Evolutionary conservation across 106 monocot genomes (phyloP).

Genomic region (Dioscorea dumetorum): DNA sequence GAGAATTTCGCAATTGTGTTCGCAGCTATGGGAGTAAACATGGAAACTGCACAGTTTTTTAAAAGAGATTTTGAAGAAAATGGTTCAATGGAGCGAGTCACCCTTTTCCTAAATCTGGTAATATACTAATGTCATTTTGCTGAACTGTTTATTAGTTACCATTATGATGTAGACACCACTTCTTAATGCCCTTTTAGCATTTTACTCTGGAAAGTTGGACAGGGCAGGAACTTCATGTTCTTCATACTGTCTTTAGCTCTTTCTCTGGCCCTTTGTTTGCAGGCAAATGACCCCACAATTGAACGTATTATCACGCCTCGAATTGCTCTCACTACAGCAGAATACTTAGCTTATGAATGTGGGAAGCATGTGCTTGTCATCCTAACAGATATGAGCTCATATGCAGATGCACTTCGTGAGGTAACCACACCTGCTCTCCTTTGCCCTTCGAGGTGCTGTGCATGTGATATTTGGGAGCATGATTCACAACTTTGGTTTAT

Average conservation of each 20-base stretch:
- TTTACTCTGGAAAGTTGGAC: no score
- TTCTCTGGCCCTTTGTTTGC: conserved; percentile 1
- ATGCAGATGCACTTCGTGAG: conserved; percentile 99
- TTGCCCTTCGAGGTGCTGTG: no score
- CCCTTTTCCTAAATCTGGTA: conserved; percentile 97
- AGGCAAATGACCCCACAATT: conserved; percentile 99
- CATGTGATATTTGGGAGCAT: no score
- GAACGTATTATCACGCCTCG: conserved; percentile 97
- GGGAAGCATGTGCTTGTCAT: conserved; percentile 99
- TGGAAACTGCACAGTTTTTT: conserved; percentile 99
- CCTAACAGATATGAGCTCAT: conserved; percentile 97
- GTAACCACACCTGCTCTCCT: conserved; percentile 16
- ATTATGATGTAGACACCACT: not conserved
- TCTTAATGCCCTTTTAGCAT: no score
- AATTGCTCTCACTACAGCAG: conserved; percentile 95
- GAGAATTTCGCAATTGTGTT: conserved; percentile 99
- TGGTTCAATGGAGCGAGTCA: conserved; percentile 99
- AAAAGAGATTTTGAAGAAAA: conserved; percentile 99
- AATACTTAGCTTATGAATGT: conserved; percentile 96
- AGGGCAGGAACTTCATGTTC: no score
- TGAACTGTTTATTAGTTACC: not conserved
- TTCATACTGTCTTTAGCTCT: no score
- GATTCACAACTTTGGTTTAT: no score
- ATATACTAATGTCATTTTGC: not conserved
- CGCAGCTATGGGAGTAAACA: conserved; percentile 99